Evolutionary conservation across 2,329 filamentous ascomycete species (phyloP), one percentile per base, ranked within the genome.

Genomic region (Karstenula rhodostoma): DNA sequence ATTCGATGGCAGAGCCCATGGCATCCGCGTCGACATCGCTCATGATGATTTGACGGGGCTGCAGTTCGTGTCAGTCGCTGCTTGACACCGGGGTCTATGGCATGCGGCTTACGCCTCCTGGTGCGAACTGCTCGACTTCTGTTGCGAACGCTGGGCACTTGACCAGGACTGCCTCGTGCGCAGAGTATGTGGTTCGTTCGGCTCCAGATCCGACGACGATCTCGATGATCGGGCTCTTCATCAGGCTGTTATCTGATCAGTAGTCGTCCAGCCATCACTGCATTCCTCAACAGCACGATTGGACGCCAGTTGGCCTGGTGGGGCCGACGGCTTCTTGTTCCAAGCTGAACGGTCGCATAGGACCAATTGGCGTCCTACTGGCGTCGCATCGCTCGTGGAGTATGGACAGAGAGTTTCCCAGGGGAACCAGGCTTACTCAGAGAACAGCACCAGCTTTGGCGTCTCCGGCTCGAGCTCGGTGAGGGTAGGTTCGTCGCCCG

Each of bases 1-100:
- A 96, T 77, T 95, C 90, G 68, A 95, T 85, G 69, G 94, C 92
- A 76, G 89, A 92, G 62, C 90, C 89, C 57, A 92, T 88, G 23
- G 91, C 89, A 65, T 92, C 89, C 48, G 91, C 78, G 68, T 92
- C 85, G 68, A 92, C 90, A 65, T 85, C 80, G 1, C 83, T 73
- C 25, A 96, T 88, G 60, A 89, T 81, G 62, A 97, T 89, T 60
- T 87, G 85, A 58, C 89, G 90, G 66, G 86, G 86, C 85, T 85
- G 57, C 7, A 47, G 7, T 23, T 5, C 55, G 64, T 22, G 57
- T 57, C 46, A 22, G 3, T 6, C 3, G 19, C 17, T 19, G 32
- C 25, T 50, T 4, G 27, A 46, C 4, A 3, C 25, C 1, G 4
- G n/a, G 25, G 10, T 23, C 1, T 32, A 8, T 22, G 6, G 9